Evolutionary conservation across 192 early-diverging fungal genomes (phyloP).

Genomic region (Backusella psychrophila): DNA sequence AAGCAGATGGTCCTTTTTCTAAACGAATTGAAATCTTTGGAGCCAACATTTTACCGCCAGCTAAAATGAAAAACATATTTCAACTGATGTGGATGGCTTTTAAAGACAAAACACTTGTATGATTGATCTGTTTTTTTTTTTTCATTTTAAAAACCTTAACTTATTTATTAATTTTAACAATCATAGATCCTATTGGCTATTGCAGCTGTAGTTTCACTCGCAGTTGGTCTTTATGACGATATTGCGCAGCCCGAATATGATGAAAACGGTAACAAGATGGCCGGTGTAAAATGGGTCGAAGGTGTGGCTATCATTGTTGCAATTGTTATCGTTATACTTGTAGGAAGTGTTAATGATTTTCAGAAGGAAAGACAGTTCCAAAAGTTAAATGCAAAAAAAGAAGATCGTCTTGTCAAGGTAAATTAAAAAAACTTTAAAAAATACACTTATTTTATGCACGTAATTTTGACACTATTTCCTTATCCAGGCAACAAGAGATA

Average conservation of each 20-base stretch:
- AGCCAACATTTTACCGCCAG: conserved; percentile 65
- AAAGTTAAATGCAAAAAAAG: conserved; percentile 81
- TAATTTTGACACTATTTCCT: not conserved
- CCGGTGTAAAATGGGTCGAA: conserved; percentile 81
- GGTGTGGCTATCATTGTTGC: conserved; percentile 83
- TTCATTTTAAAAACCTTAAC: not conserved
- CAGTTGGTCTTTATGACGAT: conserved; percentile 81
- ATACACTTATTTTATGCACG: not conserved
- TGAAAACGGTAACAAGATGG: conserved; percentile 18
- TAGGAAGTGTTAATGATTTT: conserved; percentile 79
- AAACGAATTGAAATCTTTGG: conserved; percentile 66
- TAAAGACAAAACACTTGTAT: conserved; percentile 76
- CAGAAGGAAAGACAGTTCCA: conserved; percentile 88
- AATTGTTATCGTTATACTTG: conserved; percentile 71
- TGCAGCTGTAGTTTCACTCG: conserved; percentile 78
- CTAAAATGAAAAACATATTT: conserved; percentile 68
- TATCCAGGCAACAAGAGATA: conserved; percentile 65
- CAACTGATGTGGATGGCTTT: conserved; percentile 79
- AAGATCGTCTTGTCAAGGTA: conserved; percentile 73
- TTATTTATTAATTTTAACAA: not conserved
- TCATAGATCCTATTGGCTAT: conserved; percentile 65
- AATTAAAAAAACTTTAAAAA: not conserved
- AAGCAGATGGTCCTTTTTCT: conserved; percentile 27
- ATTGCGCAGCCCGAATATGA: conserved; percentile 49
- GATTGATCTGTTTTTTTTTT: not conserved